Conservation (phyloP, 805 yeast species). For the Cyberlindnera misumaiensis region DNA sequence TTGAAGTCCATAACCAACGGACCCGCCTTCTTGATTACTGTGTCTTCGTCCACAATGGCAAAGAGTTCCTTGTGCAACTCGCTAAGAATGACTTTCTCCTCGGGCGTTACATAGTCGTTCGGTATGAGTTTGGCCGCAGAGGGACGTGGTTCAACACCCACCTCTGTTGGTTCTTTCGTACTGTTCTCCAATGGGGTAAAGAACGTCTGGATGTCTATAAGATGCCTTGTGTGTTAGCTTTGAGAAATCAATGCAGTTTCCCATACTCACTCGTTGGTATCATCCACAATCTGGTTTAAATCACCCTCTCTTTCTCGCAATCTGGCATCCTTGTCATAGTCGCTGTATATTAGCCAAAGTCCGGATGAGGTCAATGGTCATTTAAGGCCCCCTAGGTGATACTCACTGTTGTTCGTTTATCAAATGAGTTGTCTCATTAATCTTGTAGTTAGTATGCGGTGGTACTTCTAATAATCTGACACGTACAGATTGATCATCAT, state of each 20-base stretch:
- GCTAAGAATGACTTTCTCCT: conserved; percentile 9
- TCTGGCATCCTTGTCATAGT: conserved; percentile 18
- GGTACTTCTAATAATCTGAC: conserved; percentile 4
- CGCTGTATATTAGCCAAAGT: conserved; percentile 1
- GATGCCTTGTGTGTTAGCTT: conserved; percentile 9
- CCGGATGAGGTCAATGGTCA: no score
- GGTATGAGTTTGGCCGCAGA: conserved; percentile 9
- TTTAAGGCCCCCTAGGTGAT: conserved; percentile 3
- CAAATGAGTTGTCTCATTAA: conserved; percentile 31
- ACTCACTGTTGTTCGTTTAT: conserved; percentile 16
- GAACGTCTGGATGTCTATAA: conserved; percentile 21
- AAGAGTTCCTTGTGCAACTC: conserved; percentile 12
- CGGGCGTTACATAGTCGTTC: conserved; percentile 8
- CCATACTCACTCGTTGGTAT: conserved; percentile 22
- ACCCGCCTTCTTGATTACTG: conserved; percentile 12
- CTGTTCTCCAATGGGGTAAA: conserved; percentile 9
- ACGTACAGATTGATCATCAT: conserved; percentile 34
- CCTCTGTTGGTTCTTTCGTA: not conserved
- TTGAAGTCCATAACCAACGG: conserved; percentile 17
- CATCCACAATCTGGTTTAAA: conserved; percentile 39
- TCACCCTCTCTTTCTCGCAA: conserved; percentile 36
- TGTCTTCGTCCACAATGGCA: conserved; percentile 9
- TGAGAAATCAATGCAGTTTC: not conserved
- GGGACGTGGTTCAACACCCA: conserved; percentile 1
- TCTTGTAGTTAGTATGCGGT: conserved; percentile 22